phyloP scores from a whole-genome alignment of 345 rosid genomes.

The Stellera chamaejasme region DNA sequence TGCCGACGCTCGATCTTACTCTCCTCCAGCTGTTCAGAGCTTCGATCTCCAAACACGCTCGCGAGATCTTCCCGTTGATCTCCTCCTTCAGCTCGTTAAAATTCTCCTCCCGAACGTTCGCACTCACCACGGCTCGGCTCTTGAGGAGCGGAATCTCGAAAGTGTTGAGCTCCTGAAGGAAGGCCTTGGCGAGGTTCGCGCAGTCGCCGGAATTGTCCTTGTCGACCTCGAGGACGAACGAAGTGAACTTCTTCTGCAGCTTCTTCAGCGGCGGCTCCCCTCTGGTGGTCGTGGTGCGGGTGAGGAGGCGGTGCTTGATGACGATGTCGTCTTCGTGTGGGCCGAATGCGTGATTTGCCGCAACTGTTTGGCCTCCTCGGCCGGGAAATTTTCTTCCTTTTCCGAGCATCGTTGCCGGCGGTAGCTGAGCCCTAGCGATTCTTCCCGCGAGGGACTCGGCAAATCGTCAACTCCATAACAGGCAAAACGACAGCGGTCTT shows the following conservation, averaged over 20 bases:
- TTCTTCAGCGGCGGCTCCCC: constrained; percentile 96
- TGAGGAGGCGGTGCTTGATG: constrained; percentile 77
- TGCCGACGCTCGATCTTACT: constrained; percentile 90
- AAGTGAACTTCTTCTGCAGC: constrained; percentile 92
- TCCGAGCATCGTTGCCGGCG: constrained; percentile 35
- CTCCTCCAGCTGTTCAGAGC: constrained; percentile 83
- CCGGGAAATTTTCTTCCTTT: constrained; percentile 69
- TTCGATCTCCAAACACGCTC: constrained; percentile 70
- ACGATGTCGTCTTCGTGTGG: constrained; percentile 76
- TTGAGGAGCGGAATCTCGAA: constrained; percentile 93
- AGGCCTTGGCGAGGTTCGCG: constrained; percentile 61
- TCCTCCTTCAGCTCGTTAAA: constrained; percentile 74
- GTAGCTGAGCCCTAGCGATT: not conserved
- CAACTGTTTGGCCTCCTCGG: constrained; percentile 60
- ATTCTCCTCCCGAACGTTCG: constrained; percentile 73
- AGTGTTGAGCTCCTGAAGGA: constrained; percentile 75
- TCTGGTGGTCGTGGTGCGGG: constrained; percentile 93
- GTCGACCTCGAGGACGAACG: constrained; percentile 66
- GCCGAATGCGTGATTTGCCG: constrained; percentile 76
- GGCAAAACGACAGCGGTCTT: no score
- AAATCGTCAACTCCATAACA: not conserved
- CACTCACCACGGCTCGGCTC: constrained; percentile 71
- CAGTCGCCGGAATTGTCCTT: constrained; percentile 66
- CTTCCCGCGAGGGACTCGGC: not conserved
- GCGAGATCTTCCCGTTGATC: constrained; percentile 63